These are phyloP conservation scores for Ilex aquifolium DNA, from an alignment of 257 asterid species.

Conservation along the genomic window DNA sequence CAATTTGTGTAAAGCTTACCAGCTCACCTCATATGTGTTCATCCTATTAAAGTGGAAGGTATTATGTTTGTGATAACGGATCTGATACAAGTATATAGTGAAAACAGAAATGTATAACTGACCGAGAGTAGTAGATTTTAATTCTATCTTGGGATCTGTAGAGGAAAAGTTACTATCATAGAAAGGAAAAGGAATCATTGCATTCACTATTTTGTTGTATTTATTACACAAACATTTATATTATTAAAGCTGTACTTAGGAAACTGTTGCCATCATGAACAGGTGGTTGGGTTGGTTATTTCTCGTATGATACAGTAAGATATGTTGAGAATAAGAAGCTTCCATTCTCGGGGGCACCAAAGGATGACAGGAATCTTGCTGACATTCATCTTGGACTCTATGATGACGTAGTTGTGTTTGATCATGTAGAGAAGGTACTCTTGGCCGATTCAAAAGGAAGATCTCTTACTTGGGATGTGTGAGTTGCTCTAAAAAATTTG, in stretches of 20 bases:
- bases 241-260: neutral
- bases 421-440: conserved; percentile 85
- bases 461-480: neutral
- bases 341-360: conserved; percentile 61
- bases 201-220: neutral
- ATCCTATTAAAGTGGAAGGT: no score
- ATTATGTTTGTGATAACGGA: no score
- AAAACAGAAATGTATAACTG: no score
- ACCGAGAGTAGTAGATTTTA: no score
- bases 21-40: no score
- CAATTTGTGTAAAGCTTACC: no score
- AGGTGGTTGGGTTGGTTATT: conserved; percentile 98
- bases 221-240: neutral
- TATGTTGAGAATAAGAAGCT: conserved; percentile 60
- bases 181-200: no score
- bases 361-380: conserved; percentile 64
- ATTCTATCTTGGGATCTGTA: no score
- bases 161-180: no score
- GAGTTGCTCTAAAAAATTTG: no score
- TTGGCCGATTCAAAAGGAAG: conserved; percentile 1
- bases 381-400: conserved; percentile 91
- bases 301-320: conserved; percentile 88
- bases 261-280: conserved; percentile 11
- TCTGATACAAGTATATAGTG: no score
- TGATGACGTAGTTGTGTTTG: conserved; percentile 78